phyloP scores from a whole-genome alignment of 2,329 filamentous ascomycete species.

The Cladosporium sp. region DNA sequence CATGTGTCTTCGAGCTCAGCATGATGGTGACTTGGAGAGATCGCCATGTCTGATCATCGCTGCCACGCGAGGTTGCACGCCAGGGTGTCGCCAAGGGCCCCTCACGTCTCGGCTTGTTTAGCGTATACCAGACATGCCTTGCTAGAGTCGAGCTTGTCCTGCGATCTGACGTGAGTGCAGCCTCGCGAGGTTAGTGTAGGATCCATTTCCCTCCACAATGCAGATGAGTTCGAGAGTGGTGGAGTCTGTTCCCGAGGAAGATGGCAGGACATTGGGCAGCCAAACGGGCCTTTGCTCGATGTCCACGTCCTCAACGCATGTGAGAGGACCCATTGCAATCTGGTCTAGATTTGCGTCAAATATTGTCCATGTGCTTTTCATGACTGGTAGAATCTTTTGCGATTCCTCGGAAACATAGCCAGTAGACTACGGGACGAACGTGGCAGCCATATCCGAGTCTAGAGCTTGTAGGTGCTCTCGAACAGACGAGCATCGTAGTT shows the following conservation, averaged over 20 bases:
- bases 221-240: background rate
- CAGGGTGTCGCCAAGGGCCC: slow-evolving; percentile 7
- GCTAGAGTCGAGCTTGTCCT: background rate
- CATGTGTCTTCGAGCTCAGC: background rate
- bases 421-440: too few species aligned
- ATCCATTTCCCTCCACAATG: background rate
- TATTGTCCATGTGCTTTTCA: too few species aligned
- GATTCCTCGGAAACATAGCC: too few species aligned
- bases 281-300: background rate
- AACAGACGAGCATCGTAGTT: too few species aligned
- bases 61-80: slow-evolving; percentile 6
- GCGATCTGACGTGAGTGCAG: slow-evolving; percentile 5
- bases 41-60: background rate
- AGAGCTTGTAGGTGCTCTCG: too few species aligned
- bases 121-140: background rate
- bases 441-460: too few species aligned
- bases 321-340: background rate
- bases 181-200: slow-evolving; percentile 7
- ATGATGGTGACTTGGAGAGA: background rate
- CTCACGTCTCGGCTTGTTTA: slow-evolving; percentile 9
- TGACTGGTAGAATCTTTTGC: too few species aligned
- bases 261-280: background rate
- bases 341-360: background rate
- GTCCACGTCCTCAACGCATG: background rate
- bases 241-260: background rate